Conservation (phyloP, 345 rosid genomes). For the Cardamine occulta region DNA sequence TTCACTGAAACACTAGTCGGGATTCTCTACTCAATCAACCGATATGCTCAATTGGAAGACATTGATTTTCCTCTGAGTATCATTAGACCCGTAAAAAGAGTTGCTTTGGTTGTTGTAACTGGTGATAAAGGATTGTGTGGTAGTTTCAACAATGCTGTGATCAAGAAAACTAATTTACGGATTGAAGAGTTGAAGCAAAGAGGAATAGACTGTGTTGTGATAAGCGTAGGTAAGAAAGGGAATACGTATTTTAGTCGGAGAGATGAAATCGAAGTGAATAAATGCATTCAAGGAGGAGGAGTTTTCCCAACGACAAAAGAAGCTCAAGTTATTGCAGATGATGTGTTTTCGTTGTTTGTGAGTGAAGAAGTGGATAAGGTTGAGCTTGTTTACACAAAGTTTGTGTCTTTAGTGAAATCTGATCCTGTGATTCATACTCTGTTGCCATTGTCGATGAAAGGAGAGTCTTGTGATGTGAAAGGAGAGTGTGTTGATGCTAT, state of each 20-base stretch:
- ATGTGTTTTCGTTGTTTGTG: constrained; percentile 74
- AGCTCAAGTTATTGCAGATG: constrained; percentile 82
- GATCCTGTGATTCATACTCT: constrained; percentile 73
- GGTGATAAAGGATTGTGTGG: constrained; percentile 89
- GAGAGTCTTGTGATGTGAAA: constrained; percentile 62
- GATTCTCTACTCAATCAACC: constrained; percentile 57
- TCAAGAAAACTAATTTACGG: constrained; percentile 61
- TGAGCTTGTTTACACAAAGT: constrained; percentile 81
- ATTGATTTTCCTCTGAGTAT: constrained; percentile 69
- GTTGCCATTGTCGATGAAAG: constrained; percentile 63
- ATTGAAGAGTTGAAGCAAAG: constrained; percentile 59
- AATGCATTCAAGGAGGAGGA: constrained; percentile 58
- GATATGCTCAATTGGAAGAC: constrained; percentile 61
- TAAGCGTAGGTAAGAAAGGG: constrained; percentile 86
- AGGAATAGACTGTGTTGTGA: constrained; percentile 64
- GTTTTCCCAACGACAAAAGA: constrained; percentile 72
- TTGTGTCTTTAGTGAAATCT: constrained; percentile 76
- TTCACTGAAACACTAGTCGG: constrained; percentile 65
- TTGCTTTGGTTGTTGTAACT: constrained; percentile 66
- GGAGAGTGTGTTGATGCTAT: constrained; percentile 73
- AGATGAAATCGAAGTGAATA: constrained; percentile 53
- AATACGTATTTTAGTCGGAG: constrained; percentile 68
- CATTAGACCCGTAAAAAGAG: constrained; percentile 73
- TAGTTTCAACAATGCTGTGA: constrained; percentile 72
- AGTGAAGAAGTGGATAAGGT: constrained; percentile 88